Percentiles rank a stretch among this genome's conserved stretches.
phyloP scores from a whole-genome alignment of 768 basidiomycete species.

The Mycena sanguinolenta region DNA sequence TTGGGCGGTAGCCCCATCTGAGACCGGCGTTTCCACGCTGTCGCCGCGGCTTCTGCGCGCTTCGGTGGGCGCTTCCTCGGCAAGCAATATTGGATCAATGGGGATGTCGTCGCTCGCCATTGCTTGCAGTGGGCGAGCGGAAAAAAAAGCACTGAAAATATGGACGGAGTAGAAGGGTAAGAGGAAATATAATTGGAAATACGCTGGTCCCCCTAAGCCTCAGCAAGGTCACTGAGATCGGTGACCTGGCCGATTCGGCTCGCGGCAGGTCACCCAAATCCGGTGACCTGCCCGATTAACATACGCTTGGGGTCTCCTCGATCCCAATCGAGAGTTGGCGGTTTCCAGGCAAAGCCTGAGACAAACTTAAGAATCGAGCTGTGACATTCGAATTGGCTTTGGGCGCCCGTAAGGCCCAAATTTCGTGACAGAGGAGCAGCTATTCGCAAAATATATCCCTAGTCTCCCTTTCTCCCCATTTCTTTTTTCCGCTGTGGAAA shows the following conservation, averaged over 20 bases:
- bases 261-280: constrained; percentile 7
- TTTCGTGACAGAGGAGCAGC: no score
- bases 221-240: neutral
- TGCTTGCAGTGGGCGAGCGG: no score
- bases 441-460: no score
- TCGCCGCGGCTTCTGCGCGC: neutral
- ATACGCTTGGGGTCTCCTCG: constrained; percentile 23
- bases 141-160: neutral
- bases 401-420: no score
- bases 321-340: no score
- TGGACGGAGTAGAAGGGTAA: neutral
- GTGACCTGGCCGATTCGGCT: constrained; percentile 18
- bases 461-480: no score
- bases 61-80: neutral
- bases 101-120: neutral
- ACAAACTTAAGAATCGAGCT: no score
- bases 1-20: neutral
- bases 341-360: no score
- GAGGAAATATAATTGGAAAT: constrained; percentile 2
- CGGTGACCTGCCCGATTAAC: constrained; percentile 1
- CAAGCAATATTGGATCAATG: neutral
- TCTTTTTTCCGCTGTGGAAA: no score
- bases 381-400: no score
- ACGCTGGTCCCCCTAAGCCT: neutral
- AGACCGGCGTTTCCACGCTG: neutral